phyloP scores from a whole-genome alignment of 352 stramenopile genomes.

The Peronosclerospora sorghi region DNA sequence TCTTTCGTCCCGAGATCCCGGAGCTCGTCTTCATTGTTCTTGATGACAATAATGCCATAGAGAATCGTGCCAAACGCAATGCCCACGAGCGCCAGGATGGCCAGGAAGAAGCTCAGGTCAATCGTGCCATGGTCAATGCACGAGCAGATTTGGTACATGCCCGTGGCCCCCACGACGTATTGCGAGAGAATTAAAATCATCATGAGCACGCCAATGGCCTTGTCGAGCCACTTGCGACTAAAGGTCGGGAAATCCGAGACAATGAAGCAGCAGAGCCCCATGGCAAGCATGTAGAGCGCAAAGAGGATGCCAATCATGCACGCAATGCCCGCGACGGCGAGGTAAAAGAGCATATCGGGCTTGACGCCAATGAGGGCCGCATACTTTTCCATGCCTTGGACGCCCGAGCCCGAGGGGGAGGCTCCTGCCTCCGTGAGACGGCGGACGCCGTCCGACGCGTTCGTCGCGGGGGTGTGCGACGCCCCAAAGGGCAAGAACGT shows the following conservation, averaged over 20 bases:
- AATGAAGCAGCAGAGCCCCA: slow-evolving; percentile 36
- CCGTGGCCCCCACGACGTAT: slow-evolving; percentile 74
- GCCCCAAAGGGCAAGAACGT: slow-evolving; percentile 51
- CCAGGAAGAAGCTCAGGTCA: slow-evolving; percentile 50
- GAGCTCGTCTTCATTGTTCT: slow-evolving; percentile 70
- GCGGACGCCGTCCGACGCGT: background rate
- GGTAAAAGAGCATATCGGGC: slow-evolving; percentile 73
- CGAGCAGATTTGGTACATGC: slow-evolving; percentile 81
- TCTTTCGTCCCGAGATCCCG: slow-evolving; percentile 71
- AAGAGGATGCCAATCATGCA: slow-evolving; percentile 38
- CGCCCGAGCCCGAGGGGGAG: slow-evolving; percentile 11
- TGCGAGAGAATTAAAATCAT: slow-evolving; percentile 77
- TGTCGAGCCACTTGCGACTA: slow-evolving; percentile 64
- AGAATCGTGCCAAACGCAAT: slow-evolving; percentile 66
- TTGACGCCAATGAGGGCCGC: slow-evolving; percentile 57
- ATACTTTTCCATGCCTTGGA: slow-evolving; percentile 77
- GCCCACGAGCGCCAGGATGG: slow-evolving; percentile 58
- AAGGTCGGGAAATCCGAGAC: slow-evolving; percentile 47
- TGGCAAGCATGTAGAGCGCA: slow-evolving; percentile 32
- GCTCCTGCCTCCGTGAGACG: too few relatives aligned
- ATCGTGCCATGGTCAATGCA: slow-evolving; percentile 49
- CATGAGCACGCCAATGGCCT: slow-evolving; percentile 68
- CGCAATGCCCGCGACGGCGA: slow-evolving; percentile 55
- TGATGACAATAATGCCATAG: slow-evolving; percentile 62
- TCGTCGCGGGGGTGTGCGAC: background rate